Base-by-base conservation (phyloP, 176 grass and related monocot genomes). In the Oryza punctata region DNA sequence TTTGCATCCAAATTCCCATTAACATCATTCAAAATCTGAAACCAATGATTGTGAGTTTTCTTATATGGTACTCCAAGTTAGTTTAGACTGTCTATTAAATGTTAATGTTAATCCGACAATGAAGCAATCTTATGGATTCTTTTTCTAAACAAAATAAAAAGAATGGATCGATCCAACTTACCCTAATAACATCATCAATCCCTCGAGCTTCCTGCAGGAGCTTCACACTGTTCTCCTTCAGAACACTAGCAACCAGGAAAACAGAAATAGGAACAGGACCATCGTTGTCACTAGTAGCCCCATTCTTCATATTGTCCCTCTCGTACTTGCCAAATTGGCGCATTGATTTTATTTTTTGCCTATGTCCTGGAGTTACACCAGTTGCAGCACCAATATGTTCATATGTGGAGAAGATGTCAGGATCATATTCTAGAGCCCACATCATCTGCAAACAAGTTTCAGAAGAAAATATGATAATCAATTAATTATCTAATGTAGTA, bases 391-490 rank as follows among this genome's bases (percentile, higher is more conserved):
- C 88, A 44, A 82, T 68, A 37, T 98, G 91, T 93, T 98, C 92
- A 90, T 49, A 91, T 23, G 54, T 54, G 45, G 25, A 85, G 76
- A 86, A 98, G 28, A 88, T 90, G 38, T 91, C 92, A 77, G 96
- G 96, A 74, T 98, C 89, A 86, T 95, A 98, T 84, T 98, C 96
- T 76, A 98, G 87, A 83, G 96, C 92, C 96, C 96, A 98, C 92
- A 94, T 98, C 92, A 98, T 98, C 95, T 95, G 90, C 69, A 63
- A 43, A 89, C 47, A 80, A 10, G 60, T 73, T 84, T 70, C 14
- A 26, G 24, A 82, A 23, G 21, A 65, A 64, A 68, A 50, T 52
- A 73, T 73, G 57, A 66, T 80, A 16, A 54, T 38, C 21, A 44
- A 9, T 78, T 16, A 63, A 47, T 7, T 54, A 78, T 14, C 12